Evolutionary conservation across 176 grass and related monocot genomes (phyloP).

Genomic region (Oryza officinalis): DNA sequence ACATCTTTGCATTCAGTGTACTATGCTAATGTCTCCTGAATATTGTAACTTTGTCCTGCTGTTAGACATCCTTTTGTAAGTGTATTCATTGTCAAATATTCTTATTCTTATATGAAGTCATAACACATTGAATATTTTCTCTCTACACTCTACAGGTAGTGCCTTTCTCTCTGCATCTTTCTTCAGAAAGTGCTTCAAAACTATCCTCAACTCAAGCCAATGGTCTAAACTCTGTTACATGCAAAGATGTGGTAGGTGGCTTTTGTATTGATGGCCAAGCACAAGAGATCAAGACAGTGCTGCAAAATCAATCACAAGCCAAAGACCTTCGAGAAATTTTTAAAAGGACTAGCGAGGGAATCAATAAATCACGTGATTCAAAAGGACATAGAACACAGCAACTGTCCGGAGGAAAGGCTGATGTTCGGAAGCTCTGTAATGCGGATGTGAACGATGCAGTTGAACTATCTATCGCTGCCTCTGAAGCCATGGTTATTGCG

Average conservation of each 20-base stretch:
- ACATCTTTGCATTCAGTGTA: not conserved
- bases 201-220: slow-evolving; percentile 39
- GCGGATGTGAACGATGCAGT: slow-evolving; percentile 61
- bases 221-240: slow-evolving; percentile 36
- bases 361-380: slow-evolving; percentile 33
- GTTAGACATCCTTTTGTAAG: not conserved
- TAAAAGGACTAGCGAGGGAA: slow-evolving; percentile 30
- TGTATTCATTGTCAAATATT: not conserved
- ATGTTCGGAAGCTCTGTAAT: slow-evolving; percentile 49
- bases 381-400: slow-evolving; percentile 29
- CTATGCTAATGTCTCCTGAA: not conserved
- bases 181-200: slow-evolving; percentile 51
- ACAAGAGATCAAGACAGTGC: slow-evolving; percentile 24
- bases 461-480: slow-evolving; percentile 88
- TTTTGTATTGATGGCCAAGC: slow-evolving; percentile 37
- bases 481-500: slow-evolving; percentile 89
- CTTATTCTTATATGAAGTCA: not conserved
- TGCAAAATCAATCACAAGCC: slow-evolving; percentile 15
- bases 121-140: slow-evolving; percentile 1
- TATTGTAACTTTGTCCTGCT: not conserved
- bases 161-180: slow-evolving; percentile 68
- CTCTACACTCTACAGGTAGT: slow-evolving; percentile 43
- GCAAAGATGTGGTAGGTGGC: not conserved
- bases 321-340: slow-evolving; percentile 12
- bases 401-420: slow-evolving; percentile 26